Percentiles rank a stretch among this genome's conserved stretches.
Conservation (phyloP, 495 filamentous ascomycete genomes). For the Staphylotrichum tortipilum region DNA sequence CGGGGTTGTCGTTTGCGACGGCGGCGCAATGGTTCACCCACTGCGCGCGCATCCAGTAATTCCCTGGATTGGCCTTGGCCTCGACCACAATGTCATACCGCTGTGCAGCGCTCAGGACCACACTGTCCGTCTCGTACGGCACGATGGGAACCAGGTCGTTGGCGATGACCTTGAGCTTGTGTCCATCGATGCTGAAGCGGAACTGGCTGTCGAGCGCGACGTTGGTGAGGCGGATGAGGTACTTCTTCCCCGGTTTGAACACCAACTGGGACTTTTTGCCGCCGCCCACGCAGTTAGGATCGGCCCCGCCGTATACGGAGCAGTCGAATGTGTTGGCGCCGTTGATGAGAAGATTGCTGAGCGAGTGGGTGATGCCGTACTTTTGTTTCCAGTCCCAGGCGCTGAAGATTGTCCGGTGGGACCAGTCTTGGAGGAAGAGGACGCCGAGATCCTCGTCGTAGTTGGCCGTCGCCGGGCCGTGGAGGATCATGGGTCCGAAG, state of each 20-base stretch:
- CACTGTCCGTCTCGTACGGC: slow-evolving; percentile 38
- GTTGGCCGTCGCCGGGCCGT: background rate
- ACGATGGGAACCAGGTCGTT: slow-evolving; percentile 44
- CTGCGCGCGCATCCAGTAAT: slow-evolving; percentile 51
- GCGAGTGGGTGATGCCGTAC: background rate
- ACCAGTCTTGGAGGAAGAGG: slow-evolving; percentile 2
- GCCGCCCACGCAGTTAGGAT: slow-evolving; percentile 18
- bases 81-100: slow-evolving; percentile 59
- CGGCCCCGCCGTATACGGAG: slow-evolving; percentile 4
- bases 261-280: background rate
- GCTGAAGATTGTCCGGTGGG: background rate
- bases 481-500: slow-evolving; percentile 1
- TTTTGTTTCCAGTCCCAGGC: background rate
- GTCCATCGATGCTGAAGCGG: slow-evolving; percentile 40
- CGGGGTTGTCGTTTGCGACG: slow-evolving; percentile 9
- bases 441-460: slow-evolving; percentile 1
- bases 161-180: slow-evolving; percentile 44
- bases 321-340: slow-evolving; percentile 32
- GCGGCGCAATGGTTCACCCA: slow-evolving; percentile 32
- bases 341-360: slow-evolving; percentile 26
- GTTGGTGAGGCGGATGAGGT: slow-evolving; percentile 49
- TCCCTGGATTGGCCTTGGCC: slow-evolving; percentile 38
- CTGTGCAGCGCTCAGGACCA: slow-evolving; percentile 56
- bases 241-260: slow-evolving; percentile 33
- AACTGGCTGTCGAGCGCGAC: slow-evolving; percentile 31